Percentiles rank a stretch among this genome's conserved stretches.
Evolutionary conservation across 495 filamentous ascomycete species (phyloP).

Genomic region (Penicillium dipodomyicola): DNA sequence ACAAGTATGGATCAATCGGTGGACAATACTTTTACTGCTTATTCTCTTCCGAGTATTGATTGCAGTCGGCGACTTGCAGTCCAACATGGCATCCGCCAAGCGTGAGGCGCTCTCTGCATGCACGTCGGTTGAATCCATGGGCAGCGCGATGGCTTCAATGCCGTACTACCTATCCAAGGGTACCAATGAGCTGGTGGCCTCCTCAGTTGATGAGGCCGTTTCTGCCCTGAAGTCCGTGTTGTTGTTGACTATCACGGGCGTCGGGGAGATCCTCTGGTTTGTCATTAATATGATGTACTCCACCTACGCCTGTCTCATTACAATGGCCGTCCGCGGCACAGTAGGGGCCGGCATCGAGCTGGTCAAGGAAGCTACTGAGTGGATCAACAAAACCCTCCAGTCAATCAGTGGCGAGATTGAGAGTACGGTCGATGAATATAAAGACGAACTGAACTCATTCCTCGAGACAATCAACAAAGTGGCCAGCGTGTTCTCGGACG

Average conservation of each 20-base stretch:
- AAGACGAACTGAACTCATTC: conserved; percentile 60
- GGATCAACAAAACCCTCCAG: conserved; percentile 70
- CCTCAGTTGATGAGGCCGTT: conserved; percentile 73
- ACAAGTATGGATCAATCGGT: conserved; percentile 94
- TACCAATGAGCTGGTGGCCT: conserved; percentile 80
- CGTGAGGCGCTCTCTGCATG: conserved; percentile 82
- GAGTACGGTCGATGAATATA: conserved; percentile 52
- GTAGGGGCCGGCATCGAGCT: conserved; percentile 66
- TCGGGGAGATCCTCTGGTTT: conserved; percentile 87
- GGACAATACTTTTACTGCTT: conserved; percentile 87
- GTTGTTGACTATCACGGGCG: conserved; percentile 70
- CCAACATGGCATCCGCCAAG: conserved; percentile 71
- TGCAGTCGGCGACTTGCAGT: conserved; percentile 64
- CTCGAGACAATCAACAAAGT: conserved; percentile 42
- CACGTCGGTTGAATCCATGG: conserved; percentile 87
- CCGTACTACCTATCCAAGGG: conserved; percentile 87
- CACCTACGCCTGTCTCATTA: conserved; percentile 84
- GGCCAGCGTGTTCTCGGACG: conserved; percentile 30
- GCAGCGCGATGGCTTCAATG: conserved; percentile 96
- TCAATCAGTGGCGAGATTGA: conserved; percentile 62
- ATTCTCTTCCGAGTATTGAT: conserved; percentile 78
- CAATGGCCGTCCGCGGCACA: conserved; percentile 72
- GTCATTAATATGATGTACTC: conserved; percentile 83
- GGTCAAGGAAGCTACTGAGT: conserved; percentile 66
- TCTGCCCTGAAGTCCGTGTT: conserved; percentile 73